Evolutionary conservation across 441 rosid genomes (phyloP).

Genomic region (Cnidoscolus chayamansa): DNA sequence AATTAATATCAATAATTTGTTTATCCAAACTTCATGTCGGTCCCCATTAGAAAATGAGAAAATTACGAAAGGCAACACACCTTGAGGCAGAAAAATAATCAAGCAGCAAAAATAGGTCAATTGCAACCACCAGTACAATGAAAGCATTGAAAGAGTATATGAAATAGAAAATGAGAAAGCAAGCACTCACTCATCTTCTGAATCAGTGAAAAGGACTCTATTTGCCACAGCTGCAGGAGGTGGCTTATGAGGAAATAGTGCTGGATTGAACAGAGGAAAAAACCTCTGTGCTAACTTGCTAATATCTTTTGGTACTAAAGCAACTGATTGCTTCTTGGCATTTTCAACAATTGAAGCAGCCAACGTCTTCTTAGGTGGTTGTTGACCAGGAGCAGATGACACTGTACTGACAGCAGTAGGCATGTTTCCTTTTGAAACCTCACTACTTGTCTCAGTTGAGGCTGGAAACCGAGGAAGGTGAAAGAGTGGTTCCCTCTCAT

Average conservation of each 20-base stretch:
- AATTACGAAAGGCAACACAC: constrained; percentile 5
- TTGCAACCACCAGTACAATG: not conserved
- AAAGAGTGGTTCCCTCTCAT: constrained; percentile 75
- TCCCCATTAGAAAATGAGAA: not conserved
- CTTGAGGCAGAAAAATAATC: constrained; percentile 9
- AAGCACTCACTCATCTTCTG: constrained; percentile 91
- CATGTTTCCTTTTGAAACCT: constrained; percentile 34
- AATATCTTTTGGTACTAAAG: constrained; percentile 83
- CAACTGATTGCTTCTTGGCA: constrained; percentile 80
- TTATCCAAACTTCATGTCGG: constrained; percentile 4
- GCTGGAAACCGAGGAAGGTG: constrained; percentile 44
- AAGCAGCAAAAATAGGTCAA: not conserved
- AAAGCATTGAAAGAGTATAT: not conserved
- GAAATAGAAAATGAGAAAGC: constrained; percentile 22
- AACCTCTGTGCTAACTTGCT: constrained; percentile 73
- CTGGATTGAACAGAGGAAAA: constrained; percentile 58
- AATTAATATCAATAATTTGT: not conserved
- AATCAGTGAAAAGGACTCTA: constrained; percentile 86
- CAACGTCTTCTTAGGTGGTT: constrained; percentile 68
- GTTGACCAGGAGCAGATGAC: constrained; percentile 44
- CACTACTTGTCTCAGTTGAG: constrained; percentile 37
- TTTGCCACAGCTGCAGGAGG: constrained; percentile 70
- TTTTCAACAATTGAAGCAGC: constrained; percentile 87
- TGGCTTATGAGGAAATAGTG: constrained; percentile 89
- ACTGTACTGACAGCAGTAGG: constrained; percentile 28